Conservation (phyloP, 169 alveolate genomes). For the Amoebophrya sp. region DNA sequence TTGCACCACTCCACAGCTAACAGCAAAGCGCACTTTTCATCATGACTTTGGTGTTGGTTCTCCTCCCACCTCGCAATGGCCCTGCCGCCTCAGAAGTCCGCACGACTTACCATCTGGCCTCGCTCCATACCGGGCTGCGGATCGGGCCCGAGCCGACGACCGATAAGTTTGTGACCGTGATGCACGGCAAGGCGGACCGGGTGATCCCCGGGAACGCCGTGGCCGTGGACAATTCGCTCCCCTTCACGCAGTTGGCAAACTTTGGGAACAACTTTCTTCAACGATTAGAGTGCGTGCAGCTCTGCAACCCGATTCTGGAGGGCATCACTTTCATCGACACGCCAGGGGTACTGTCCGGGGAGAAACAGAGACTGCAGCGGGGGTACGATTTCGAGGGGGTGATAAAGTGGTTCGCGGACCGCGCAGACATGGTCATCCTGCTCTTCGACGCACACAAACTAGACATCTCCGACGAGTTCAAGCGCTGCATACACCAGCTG, state of each 20-base stretch:
- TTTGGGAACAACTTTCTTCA: constrained; percentile 52
- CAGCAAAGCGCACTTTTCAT: too few species aligned
- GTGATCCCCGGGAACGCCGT: constrained; percentile 54
- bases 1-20: too few species aligned
- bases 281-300: constrained; percentile 41
- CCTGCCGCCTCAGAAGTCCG: too few species aligned
- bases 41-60: too few species aligned
- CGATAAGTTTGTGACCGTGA: constrained; percentile 51
- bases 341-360: constrained; percentile 61
- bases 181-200: constrained; percentile 41
- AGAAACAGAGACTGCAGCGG: constrained; percentile 49
- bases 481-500: constrained; percentile 39
- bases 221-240: constrained; percentile 51
- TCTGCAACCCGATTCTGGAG: constrained; percentile 20
- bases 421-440: constrained; percentile 48
- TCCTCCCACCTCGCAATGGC: too few species aligned
- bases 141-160: constrained; percentile 70
- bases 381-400: constrained; percentile 65
- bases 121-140: constrained; percentile 47
- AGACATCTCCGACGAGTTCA: constrained; percentile 57
- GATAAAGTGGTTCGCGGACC: constrained; percentile 57
- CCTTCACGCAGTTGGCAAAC: constrained; percentile 51
- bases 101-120: too few species aligned
- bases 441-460: constrained; percentile 59
- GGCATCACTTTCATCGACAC: constrained; percentile 57